A percentile compares a stretch with the other conserved stretches of the same genome.
Conservation (phyloP, 352 stramenopile genomes). For the Pythium guiyangense region DNA sequence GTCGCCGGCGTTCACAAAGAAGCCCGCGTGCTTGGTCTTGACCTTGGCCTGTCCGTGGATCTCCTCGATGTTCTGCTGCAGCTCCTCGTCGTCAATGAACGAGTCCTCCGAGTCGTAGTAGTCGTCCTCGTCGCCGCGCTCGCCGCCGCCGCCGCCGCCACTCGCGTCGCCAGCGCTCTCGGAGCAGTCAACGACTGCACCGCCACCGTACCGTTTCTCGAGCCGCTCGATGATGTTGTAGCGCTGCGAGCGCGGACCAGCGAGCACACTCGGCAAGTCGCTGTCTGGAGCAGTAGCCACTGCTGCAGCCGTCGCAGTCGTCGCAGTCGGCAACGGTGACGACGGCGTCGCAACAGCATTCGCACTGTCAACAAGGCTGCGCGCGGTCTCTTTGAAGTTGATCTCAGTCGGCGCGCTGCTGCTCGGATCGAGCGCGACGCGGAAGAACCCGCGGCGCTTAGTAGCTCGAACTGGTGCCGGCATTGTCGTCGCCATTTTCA, state of each 20-base stretch:
- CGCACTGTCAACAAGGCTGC: conserved; percentile 11
- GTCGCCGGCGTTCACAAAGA: conserved; percentile 86
- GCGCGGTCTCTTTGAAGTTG: conserved; percentile 67
- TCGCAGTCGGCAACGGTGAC: background rate
- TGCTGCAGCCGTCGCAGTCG: conserved; percentile 1
- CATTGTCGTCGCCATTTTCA: too few species aligned
- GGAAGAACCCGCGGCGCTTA: conserved; percentile 23
- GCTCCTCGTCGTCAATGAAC: conserved; percentile 82
- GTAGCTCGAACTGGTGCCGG: too few species aligned
- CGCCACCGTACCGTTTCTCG: conserved; percentile 79
- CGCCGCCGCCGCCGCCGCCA: conserved; percentile 14
- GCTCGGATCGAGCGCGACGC: conserved; percentile 34
- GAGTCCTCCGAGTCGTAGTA: conserved; percentile 88
- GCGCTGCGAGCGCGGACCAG: conserved; percentile 32
- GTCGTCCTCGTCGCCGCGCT: conserved; percentile 72
- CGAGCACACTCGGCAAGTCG: conserved; percentile 8
- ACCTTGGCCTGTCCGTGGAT: conserved; percentile 63
- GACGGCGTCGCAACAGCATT: background rate
- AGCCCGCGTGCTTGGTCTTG: conserved; percentile 83
- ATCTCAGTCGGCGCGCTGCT: conserved; percentile 47
- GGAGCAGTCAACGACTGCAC: conserved; percentile 48
- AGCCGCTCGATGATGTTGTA: conserved; percentile 87
- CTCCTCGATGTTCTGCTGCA: conserved; percentile 85
- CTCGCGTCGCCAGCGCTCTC: conserved; percentile 13
- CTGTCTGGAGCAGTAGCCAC: background rate